Percentiles rank a stretch among this genome's conserved stretches.
Evolutionary conservation across 164 flowering plant genomes (phyloP).

Genomic region (Cinnamomum micranthum): DNA sequence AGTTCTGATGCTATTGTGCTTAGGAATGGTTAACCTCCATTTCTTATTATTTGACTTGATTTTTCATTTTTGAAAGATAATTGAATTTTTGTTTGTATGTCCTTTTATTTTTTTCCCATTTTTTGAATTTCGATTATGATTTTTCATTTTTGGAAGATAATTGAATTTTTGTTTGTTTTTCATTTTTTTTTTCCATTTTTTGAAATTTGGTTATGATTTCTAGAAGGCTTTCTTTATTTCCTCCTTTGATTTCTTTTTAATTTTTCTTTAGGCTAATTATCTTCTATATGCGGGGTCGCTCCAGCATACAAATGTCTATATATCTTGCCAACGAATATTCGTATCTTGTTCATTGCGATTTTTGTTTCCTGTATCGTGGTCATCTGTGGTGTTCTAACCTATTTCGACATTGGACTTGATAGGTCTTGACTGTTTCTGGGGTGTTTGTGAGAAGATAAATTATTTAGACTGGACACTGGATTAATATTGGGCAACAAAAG

Average conservation of each 20-base stretch:
- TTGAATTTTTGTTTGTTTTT: too few relatives aligned
- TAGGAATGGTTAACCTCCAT: too few relatives aligned
- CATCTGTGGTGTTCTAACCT: constrained; percentile 8
- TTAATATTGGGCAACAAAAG: neutral
- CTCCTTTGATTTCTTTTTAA: neutral
- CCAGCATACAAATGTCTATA: constrained; percentile 10
- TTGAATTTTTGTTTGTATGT: neutral
- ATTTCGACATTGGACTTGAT: constrained; percentile 17
- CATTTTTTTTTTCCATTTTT: neutral
- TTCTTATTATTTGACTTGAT: too few relatives aligned
- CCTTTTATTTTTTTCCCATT: too few relatives aligned
- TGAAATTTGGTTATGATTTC: neutral
- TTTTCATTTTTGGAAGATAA: too few relatives aligned
- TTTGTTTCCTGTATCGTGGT: constrained; percentile 2
- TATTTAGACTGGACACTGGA: neutral
- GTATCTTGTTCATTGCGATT: neutral
- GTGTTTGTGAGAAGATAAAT: neutral
- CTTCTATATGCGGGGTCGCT: neutral
- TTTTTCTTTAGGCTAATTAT: neutral
- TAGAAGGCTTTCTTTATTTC: neutral
- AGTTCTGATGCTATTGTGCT: too few relatives aligned
- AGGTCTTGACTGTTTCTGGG: constrained; percentile 30
- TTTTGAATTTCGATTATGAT: too few relatives aligned
- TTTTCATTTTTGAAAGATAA: too few relatives aligned
- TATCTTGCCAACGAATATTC: constrained; percentile 5